Base-by-base conservation (phyloP, 2,329 filamentous ascomycete genomes). In the Bimuria novae-zelandiae region DNA sequence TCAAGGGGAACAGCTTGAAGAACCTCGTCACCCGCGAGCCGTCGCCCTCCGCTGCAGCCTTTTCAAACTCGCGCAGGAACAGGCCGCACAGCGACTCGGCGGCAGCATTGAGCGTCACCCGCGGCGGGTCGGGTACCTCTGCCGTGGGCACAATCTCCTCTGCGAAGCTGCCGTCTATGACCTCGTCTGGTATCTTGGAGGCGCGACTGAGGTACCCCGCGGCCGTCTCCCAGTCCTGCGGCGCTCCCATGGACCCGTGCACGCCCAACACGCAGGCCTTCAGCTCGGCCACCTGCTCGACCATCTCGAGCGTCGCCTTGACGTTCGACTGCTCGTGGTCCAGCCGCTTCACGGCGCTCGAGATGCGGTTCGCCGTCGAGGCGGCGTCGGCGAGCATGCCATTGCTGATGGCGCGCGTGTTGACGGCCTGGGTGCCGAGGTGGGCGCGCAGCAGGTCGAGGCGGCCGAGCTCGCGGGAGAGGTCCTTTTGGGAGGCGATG, bases 211-310 rank as follows among this genome's bases (percentile, higher is more conserved):
- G 82, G 73, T 97, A 97, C 41, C 84, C 89, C 1, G 94, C 94
- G 3, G 94, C 94, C 3, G 91, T 94, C 75, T 99, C 94, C 94
- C 94, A 99, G 77, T 99, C 94, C 75, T 99, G 94, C 36, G 94
- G 91, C 4, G 92, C 93, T 29, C 93, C 94, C 94, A 99, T 99
- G 54, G 90, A 95, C 16, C 92, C 94, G 22, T 93, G 87, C 10
- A 97, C 92, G 37, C 94, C 94, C 55, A 97, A 85, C 30, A 97
- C 90, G 71, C 94, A 99, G 7, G 94, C 90, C 77, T 97, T 97
- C 60, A 99, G 87, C 80, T 99, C 94, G 4, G 90, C 89, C 12
- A 99, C 93, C 77, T 97, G 92, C 75, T 97, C 93, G 10, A 97
- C 94, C 3, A 97, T 92, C 7, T 88, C 84, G 52, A 99, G 79